Conservation (phyloP, 2,329 filamentous ascomycete genomes). For the Trichoderma aggressivum region DNA sequence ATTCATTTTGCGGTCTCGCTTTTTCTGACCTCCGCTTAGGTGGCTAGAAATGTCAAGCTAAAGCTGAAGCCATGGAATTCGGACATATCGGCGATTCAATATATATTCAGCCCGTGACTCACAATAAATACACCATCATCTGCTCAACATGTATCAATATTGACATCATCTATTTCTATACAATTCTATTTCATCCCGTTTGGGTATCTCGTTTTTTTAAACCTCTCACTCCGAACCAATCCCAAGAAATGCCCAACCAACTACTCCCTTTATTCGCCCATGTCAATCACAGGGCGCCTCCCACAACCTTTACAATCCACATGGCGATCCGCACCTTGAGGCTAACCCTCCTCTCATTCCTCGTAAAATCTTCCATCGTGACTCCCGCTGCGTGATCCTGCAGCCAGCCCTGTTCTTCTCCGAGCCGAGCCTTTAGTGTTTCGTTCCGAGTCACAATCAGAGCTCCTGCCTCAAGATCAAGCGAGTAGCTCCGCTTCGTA, state of each 20-base stretch:
- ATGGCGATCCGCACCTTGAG: constrained; percentile 83
- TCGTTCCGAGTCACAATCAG: constrained; percentile 78
- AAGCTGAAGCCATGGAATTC: not conserved
- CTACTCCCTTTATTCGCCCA: not conserved
- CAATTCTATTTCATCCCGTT: constrained; percentile 1
- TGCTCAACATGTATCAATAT: not conserved
- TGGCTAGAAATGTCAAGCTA: not conserved
- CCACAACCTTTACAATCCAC: constrained; percentile 86
- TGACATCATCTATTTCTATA: not conserved
- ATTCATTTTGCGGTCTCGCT: no score
- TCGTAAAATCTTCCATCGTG: constrained; percentile 74
- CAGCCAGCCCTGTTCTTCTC: constrained; percentile 75
- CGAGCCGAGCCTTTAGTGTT: constrained; percentile 67
- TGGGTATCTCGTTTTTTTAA: not conserved
- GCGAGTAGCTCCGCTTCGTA: constrained; percentile 85
- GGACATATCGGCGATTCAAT: not conserved
- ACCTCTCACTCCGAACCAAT: not conserved
- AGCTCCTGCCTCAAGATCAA: constrained; percentile 88
- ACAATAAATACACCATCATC: not conserved
- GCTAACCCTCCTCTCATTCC: constrained; percentile 77
- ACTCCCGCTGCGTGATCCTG: constrained; percentile 68
- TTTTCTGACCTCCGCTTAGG: no score
- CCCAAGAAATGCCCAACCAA: not conserved
- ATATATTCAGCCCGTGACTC: not conserved
- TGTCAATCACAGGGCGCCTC: constrained; percentile 71